Percentiles rank a stretch among this genome's conserved stretches.
These are phyloP conservation scores for Metschnikowia bowlesiae DNA, from an alignment of 805 yeast species.

Conservation along the genomic window DNA sequence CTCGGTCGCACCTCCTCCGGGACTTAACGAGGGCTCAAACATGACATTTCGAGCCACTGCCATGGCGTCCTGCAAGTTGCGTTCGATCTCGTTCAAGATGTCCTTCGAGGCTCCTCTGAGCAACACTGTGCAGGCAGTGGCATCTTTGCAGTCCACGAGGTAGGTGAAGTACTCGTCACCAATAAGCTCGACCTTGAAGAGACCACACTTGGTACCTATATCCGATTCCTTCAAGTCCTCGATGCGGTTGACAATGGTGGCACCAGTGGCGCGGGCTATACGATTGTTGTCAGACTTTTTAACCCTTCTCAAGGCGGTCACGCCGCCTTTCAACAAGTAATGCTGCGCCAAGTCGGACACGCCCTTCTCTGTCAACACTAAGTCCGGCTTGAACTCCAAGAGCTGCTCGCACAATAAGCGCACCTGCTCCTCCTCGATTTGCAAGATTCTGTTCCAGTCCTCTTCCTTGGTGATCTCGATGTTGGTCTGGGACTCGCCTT, in stretches of 20 bases:
- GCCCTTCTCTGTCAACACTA: slow-evolving; percentile 97
- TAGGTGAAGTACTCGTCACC: slow-evolving; percentile 97
- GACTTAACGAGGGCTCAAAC: slow-evolving; percentile 90
- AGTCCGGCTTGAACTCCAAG: slow-evolving; percentile 80
- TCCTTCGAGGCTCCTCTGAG: slow-evolving; percentile 97
- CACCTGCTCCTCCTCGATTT: slow-evolving; percentile 98
- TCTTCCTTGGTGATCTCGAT: slow-evolving; percentile 94
- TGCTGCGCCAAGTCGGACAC: slow-evolving; percentile 98
- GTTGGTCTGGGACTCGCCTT: slow-evolving; percentile 98
- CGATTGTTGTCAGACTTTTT: slow-evolving; percentile 94
- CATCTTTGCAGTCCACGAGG: slow-evolving; percentile 73
- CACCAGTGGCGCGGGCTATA: slow-evolving; percentile 96
- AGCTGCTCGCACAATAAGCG: slow-evolving; percentile 80
- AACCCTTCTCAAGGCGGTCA: slow-evolving; percentile 88
- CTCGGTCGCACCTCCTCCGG: slow-evolving; percentile 99
- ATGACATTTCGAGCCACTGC: slow-evolving; percentile 93
- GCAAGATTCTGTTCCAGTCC: slow-evolving; percentile 92
- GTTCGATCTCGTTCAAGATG: slow-evolving; percentile 90
- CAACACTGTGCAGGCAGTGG: slow-evolving; percentile 89
- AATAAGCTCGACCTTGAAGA: slow-evolving; percentile 87
- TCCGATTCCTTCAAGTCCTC: slow-evolving; percentile 92
- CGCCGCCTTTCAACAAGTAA: slow-evolving; percentile 87
- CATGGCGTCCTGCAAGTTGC: slow-evolving; percentile 98
- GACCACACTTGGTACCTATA: slow-evolving; percentile 83
- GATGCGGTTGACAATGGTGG: slow-evolving; percentile 91